phyloP scores from a whole-genome alignment of 1,284 basidiomycete genomes.

The Vanrija sp. region DNA sequence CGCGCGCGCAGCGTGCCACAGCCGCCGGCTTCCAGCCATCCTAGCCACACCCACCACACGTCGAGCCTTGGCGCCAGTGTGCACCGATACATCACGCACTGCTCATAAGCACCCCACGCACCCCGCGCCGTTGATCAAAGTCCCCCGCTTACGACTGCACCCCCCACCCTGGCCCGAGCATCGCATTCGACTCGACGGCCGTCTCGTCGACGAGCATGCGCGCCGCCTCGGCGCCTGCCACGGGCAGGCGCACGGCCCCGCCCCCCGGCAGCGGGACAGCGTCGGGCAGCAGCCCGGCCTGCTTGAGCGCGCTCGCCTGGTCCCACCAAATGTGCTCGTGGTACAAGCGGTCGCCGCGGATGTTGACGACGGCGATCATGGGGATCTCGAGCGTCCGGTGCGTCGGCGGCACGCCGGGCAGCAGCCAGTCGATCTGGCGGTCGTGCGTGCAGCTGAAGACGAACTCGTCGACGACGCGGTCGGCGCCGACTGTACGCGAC shows the following conservation, averaged over 20 bases:
- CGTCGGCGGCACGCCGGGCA: constrained; percentile 51
- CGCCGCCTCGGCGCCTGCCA: constrained; percentile 15
- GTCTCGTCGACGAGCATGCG: constrained; percentile 22
- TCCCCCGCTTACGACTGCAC: neutral
- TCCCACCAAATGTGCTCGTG: constrained; percentile 54
- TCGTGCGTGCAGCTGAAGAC: constrained; percentile 51
- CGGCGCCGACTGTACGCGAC: constrained; percentile 23
- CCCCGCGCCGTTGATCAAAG: too few species aligned
- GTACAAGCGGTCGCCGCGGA: constrained; percentile 57
- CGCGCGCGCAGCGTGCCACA: too few species aligned
- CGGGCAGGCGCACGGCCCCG: constrained; percentile 18
- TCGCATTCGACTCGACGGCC: constrained; percentile 18
- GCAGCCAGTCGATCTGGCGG: constrained; percentile 54
- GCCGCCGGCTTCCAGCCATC: too few species aligned
- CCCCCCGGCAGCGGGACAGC: constrained; percentile 8
- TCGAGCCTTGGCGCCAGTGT: too few species aligned
- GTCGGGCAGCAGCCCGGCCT: constrained; percentile 20
- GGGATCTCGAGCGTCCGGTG: constrained; percentile 55
- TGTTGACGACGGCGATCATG: constrained; percentile 58
- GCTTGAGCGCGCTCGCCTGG: constrained; percentile 23
- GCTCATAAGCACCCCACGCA: too few species aligned
- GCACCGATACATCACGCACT: too few species aligned
- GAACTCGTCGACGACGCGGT: constrained; percentile 30
- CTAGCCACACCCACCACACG: too few species aligned
- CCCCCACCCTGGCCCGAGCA: constrained; percentile 21